Base-by-base conservation (phyloP, 768 basidiomycete species). In the Psilocybe sp. region DNA sequence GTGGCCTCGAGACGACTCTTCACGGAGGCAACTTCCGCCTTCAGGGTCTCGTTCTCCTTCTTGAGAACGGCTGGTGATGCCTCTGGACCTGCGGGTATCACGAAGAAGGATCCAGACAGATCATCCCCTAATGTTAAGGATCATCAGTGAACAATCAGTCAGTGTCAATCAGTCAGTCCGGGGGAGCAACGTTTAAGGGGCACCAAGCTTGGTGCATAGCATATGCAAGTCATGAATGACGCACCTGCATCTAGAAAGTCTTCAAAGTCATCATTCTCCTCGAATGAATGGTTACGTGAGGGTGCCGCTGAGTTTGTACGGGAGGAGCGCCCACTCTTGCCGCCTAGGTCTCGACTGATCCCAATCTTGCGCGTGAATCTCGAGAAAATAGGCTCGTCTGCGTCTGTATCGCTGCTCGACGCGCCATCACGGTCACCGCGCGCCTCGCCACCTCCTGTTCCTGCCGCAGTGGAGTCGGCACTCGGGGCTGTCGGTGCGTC, bases 31-130 rank as follows among this genome's bases (percentile, higher is more conserved):
- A 87, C 60, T 54, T 91, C 84, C 4, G 71, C 66, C 61, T 80
- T 88, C 9, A 93, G 74, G 7, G 71, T 59, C 1, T 65, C 61
- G 55, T 93, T 93, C 62, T 93, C 89, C 62, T 77, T 81, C 64
- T 78, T 81, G 32, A 90, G 68, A 1, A 66, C 64, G 14, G 72
- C 64, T 4, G 73, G 64, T 28, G 80, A 69, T 5, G 77, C 64
- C 44, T 83, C 83, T 23, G 78, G 67, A 31, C 78, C 82, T 5
- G 80, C 78, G 0, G 89, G 85, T 41, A 92, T 78, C 33, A 92
- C 62, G 56, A 77, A 89, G 62, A 91, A 92, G 0, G 89, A 92
- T 55, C 88, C 90, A 1, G 89, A 85, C 49, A 89, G 75, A 31
- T 88, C 84, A 55, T 85, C 81, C 23, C 76, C 84, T 81, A 38